Percentiles rank a stretch among this genome's conserved stretches.
Evolutionary conservation across 345 rosid species (phyloP).

Genomic region (Turnera subulata): DNA sequence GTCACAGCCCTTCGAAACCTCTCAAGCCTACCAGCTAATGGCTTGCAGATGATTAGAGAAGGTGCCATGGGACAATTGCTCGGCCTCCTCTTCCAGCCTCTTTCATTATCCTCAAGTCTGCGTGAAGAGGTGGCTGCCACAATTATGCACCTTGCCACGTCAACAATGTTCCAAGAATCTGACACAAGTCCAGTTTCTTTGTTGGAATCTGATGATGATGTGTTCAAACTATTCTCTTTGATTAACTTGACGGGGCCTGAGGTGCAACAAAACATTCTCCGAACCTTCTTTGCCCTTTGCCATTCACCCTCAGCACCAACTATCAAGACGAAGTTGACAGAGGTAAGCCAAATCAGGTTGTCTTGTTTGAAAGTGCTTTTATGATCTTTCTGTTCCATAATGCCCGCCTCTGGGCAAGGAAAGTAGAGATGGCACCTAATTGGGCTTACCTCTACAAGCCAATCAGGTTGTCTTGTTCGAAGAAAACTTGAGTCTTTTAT

Average conservation of each 20-base stretch:
- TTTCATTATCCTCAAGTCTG: constrained; percentile 37
- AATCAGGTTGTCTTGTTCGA: no score
- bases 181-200: constrained; percentile 29
- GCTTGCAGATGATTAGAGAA: constrained; percentile 55
- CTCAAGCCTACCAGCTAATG: constrained; percentile 50
- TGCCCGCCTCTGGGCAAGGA: no score
- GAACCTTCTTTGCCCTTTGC: constrained; percentile 52
- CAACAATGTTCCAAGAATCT: constrained; percentile 45
- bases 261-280: constrained; percentile 52
- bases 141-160: constrained; percentile 49
- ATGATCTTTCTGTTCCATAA: no score
- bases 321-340: constrained; percentile 41
- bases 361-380: neutral
- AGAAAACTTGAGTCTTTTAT: no score
- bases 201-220: constrained; percentile 53
- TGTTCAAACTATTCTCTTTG: constrained; percentile 48
- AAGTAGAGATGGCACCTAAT: neutral
- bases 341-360: constrained; percentile 38
- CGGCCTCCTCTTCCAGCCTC: constrained; percentile 41
- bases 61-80: constrained; percentile 49
- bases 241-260: constrained; percentile 43
- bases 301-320: constrained; percentile 43
- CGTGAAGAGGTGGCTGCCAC: constrained; percentile 53
- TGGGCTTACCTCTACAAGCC: no score
- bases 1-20: constrained; percentile 50